These are phyloP conservation scores for Globisporangium paroecandrum DNA, from an alignment of 352 stramenopile genomes.

Conservation along the genomic window DNA sequence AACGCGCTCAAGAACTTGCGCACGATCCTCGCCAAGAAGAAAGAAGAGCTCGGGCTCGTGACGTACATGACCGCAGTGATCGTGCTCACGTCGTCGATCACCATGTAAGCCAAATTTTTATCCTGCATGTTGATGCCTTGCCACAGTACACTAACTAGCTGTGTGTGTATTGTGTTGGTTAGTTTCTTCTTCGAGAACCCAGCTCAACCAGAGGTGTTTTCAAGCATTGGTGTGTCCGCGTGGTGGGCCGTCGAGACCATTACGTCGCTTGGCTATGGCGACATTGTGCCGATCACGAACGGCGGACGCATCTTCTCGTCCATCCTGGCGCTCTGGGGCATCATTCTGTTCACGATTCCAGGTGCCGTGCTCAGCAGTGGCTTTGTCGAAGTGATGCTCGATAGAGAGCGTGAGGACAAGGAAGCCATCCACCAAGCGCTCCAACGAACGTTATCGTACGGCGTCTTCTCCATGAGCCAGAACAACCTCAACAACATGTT, in stretches of 20 bases:
- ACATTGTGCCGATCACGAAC: conserved; percentile 77
- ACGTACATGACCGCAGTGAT: conserved; percentile 79
- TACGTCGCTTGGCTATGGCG: conserved; percentile 82
- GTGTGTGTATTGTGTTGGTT: background rate
- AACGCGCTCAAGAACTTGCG: conserved; percentile 73
- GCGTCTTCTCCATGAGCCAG: conserved; percentile 34
- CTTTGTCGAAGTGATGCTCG: conserved; percentile 84
- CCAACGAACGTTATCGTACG: conserved; percentile 44
- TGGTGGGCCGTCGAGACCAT: conserved; percentile 85
- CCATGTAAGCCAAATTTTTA: conserved; percentile 45
- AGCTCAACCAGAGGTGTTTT: conserved; percentile 72
- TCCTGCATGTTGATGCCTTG: background rate
- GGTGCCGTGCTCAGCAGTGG: conserved; percentile 75
- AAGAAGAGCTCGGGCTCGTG: conserved; percentile 73
- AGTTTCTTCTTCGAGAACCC: conserved; percentile 82
- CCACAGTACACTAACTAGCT: background rate
- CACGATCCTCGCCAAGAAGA: conserved; percentile 71
- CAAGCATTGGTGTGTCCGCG: conserved; percentile 66
- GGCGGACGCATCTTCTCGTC: conserved; percentile 68
- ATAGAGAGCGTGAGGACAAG: conserved; percentile 64
- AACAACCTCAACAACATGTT: conserved; percentile 39
- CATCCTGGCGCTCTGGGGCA: conserved; percentile 77
- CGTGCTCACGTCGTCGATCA: conserved; percentile 79
- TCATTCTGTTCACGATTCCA: conserved; percentile 84
- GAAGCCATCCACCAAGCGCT: conserved; percentile 51